phyloP scores from a whole-genome alignment of 75 land plant genomes.

The Picea glauca region DNA sequence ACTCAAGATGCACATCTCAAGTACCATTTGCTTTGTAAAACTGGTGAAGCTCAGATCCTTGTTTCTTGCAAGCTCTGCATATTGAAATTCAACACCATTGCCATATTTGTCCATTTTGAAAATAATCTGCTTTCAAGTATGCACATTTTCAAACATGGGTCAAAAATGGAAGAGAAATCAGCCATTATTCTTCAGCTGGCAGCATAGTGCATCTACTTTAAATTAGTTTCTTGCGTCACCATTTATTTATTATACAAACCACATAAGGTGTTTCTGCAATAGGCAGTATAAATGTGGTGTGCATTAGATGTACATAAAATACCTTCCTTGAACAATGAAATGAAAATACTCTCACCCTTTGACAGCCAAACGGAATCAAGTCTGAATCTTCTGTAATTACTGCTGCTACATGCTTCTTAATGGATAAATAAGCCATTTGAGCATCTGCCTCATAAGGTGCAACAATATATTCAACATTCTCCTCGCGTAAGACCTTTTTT shows the following conservation, averaged over 20 bases:
- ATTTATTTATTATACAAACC: no score
- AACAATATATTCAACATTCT: constrained; percentile 76
- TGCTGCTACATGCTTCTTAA: constrained; percentile 68
- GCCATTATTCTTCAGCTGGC: not conserved
- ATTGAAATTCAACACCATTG: constrained; percentile 79
- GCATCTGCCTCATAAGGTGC: constrained; percentile 99
- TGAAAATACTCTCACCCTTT: constrained; percentile 44
- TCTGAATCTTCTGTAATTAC: constrained; percentile 97
- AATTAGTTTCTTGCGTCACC: no score
- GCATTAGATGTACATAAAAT: not conserved
- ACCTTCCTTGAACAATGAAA: not conserved
- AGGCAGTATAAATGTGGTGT: not conserved
- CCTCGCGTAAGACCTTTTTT: constrained; percentile 74
- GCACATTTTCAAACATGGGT: not conserved
- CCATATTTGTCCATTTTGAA: constrained; percentile 99
- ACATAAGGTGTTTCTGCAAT: not conserved
- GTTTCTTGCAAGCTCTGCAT: constrained; percentile 55
- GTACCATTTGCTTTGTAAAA: constrained; percentile 85
- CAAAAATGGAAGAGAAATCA: not conserved
- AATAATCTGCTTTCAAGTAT: constrained; percentile 55
- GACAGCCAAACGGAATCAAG: constrained; percentile 87
- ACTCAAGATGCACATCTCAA: constrained; percentile 98
- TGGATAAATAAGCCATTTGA: constrained; percentile 87
- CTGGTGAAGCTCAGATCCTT: constrained; percentile 70
- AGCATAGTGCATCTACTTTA: not conserved